Evolutionary conservation across 2,329 filamentous ascomycete genomes (phyloP).

Genomic region (Fusarium euwallaceae): DNA sequence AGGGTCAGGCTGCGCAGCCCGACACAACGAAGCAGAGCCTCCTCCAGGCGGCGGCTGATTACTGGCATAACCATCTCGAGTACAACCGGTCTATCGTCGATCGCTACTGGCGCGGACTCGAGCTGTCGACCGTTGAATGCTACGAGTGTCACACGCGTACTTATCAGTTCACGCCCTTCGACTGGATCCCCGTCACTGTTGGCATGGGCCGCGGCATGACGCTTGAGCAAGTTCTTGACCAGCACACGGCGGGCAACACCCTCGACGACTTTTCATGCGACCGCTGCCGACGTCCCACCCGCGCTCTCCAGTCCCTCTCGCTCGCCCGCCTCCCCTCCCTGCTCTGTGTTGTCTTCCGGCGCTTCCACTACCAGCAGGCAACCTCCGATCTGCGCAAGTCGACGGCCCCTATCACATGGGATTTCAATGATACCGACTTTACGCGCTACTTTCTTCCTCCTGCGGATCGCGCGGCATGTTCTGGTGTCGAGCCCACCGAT

Average conservation of each 20-base stretch:
- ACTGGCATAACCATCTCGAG: conserved; percentile 80
- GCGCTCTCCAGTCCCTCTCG: conserved; percentile 77
- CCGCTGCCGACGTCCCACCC: conserved; percentile 76
- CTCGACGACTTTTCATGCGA: conserved; percentile 81
- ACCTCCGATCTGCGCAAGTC: conserved; percentile 69
- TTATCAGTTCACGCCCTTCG: conserved; percentile 60
- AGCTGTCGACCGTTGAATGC: conserved; percentile 79
- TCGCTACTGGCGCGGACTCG: conserved; percentile 83
- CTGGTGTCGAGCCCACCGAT: conserved; percentile 52
- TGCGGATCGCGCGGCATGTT: conserved; percentile 48
- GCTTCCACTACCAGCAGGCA: conserved; percentile 56
- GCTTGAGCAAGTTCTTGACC: conserved; percentile 74
- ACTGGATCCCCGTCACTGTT: conserved; percentile 67
- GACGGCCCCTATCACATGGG: conserved; percentile 80
- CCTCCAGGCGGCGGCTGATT: conserved; percentile 73
- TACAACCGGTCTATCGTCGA: conserved; percentile 82
- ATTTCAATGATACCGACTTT: conserved; percentile 76
- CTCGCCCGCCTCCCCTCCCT: conserved; percentile 85
- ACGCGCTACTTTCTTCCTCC: conserved; percentile 58
- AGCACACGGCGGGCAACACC: conserved; percentile 76
- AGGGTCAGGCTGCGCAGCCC: conserved; percentile 49
- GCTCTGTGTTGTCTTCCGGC: conserved; percentile 82
- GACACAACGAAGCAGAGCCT: conserved; percentile 51
- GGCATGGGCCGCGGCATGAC: conserved; percentile 49
- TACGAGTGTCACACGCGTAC: conserved; percentile 66